These are phyloP conservation scores for Aspergillus hortae DNA, from an alignment of 2,329 filamentous ascomycete genomes.

Conservation along the genomic window DNA sequence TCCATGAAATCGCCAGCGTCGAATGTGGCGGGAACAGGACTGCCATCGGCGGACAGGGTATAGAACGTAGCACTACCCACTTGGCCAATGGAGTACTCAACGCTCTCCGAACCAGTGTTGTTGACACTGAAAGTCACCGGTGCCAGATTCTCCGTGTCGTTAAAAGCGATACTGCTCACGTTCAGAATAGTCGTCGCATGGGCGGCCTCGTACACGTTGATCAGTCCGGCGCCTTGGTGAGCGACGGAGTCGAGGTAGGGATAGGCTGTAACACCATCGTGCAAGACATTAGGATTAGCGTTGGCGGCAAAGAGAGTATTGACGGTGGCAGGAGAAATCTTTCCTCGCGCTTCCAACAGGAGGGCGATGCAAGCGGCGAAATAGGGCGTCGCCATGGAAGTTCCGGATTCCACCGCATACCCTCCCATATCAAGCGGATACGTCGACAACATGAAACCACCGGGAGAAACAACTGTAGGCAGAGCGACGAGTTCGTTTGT, in stretches of 20 bases:
- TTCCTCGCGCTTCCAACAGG: constrained; percentile 25
- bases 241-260: constrained; percentile 46
- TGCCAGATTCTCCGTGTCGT: constrained; percentile 59
- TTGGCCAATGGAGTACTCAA: constrained; percentile 54
- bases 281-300: constrained; percentile 24
- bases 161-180: constrained; percentile 59
- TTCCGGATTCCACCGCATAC: constrained; percentile 54
- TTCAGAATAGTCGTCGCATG: constrained; percentile 52
- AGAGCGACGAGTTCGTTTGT: not conserved
- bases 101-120: constrained; percentile 49
- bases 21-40: not conserved
- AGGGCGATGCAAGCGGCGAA: constrained; percentile 47
- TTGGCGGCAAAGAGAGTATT: constrained; percentile 21
- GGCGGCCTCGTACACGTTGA: constrained; percentile 59
- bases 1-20: constrained; percentile 6
- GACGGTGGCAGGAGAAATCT: constrained; percentile 21
- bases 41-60: constrained; percentile 36
- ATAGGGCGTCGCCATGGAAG: constrained; percentile 60
- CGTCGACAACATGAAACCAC: constrained; percentile 52
- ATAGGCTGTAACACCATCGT: constrained; percentile 23
- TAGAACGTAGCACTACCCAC: constrained; percentile 53
- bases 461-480: constrained; percentile 7
- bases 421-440: constrained; percentile 45
- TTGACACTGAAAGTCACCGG: constrained; percentile 53
- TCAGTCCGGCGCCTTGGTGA: constrained; percentile 59